Evolutionary conservation across 768 basidiomycete genomes (phyloP).

Genomic region (Kwoniella dejecticola): DNA sequence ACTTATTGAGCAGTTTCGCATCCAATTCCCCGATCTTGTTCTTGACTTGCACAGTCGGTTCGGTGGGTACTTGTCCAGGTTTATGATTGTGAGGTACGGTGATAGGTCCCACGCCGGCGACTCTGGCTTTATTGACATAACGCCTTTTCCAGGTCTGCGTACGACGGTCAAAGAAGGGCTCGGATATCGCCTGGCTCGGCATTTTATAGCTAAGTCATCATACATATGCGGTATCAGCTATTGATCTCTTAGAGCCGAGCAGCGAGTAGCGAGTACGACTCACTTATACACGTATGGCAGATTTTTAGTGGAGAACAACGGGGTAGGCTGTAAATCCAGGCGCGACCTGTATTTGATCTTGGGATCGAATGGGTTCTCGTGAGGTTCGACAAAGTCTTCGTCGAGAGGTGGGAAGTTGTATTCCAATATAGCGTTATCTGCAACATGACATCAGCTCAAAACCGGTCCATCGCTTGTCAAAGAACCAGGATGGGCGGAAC

Average conservation of each 20-base stretch:
- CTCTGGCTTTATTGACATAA: constrained; percentile 35
- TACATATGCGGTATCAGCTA: constrained; percentile 3
- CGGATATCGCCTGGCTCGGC: constrained; percentile 21
- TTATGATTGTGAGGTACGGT: constrained; percentile 28
- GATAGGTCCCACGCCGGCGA: constrained; percentile 14
- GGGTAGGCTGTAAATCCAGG: constrained; percentile 79
- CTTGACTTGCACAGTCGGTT: constrained; percentile 62
- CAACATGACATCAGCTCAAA: background rate
- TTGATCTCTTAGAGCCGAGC: no score
- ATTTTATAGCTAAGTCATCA: constrained; percentile 50
- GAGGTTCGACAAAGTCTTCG: constrained; percentile 66
- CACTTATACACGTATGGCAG: constrained; percentile 59
- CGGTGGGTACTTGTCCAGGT: constrained; percentile 34
- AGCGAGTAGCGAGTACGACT: no score
- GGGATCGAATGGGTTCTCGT: constrained; percentile 10
- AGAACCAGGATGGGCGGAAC: constrained; percentile 35
- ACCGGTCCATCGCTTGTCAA: background rate
- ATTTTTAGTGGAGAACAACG: constrained; percentile 72
- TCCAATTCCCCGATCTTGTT: constrained; percentile 66
- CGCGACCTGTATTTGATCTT: constrained; percentile 55
- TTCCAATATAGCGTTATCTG: constrained; percentile 73
- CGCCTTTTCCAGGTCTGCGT: constrained; percentile 32
- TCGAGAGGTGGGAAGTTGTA: constrained; percentile 71
- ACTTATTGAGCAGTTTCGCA: constrained; percentile 59
- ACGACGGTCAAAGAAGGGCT: constrained; percentile 29